Percentiles rank a stretch among this genome's conserved stretches.
Conservation (phyloP, 2,329 filamentous ascomycete genomes). For the Botrytis elliptica region DNA sequence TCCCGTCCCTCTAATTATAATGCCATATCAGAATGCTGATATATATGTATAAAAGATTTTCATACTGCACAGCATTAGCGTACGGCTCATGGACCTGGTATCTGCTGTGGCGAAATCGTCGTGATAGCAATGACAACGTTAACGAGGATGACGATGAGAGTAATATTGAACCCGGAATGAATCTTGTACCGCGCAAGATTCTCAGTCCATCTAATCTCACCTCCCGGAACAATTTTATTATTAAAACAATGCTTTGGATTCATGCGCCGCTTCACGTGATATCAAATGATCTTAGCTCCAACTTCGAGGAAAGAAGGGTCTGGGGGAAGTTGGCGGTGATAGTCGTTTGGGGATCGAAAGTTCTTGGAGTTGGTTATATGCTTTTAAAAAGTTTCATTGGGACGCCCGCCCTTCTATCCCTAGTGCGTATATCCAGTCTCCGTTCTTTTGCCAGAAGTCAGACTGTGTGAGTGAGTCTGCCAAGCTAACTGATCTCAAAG, state of each 20-base stretch:
- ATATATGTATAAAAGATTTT: not conserved
- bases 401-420: not conserved
- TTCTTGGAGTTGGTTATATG: too few species aligned
- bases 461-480: too few species aligned
- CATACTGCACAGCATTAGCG: not conserved
- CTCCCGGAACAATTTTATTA: not conserved
- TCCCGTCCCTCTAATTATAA: not conserved
- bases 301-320: not conserved
- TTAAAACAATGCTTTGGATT: not conserved
- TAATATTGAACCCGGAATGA: not conserved
- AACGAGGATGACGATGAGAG: not conserved
- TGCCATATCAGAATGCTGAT: not conserved
- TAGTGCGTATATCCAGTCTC: not conserved
- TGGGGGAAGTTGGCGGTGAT: not conserved
- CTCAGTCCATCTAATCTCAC: not conserved
- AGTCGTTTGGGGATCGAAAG: not conserved
- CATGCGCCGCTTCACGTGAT: not conserved
- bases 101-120: not conserved
- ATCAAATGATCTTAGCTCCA: not conserved
- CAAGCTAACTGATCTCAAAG: not conserved
- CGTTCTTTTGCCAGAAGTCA: not conserved
- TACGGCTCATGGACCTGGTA: constrained; percentile 6
- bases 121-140: too few species aligned
- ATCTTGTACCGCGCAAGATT: not conserved
- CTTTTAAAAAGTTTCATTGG: not conserved